Evolutionary conservation across 2,329 filamentous ascomycete genomes (phyloP), one percentile per base, ranked within the genome.

Genomic region (Davidsoniella neocaledoniae): DNA sequence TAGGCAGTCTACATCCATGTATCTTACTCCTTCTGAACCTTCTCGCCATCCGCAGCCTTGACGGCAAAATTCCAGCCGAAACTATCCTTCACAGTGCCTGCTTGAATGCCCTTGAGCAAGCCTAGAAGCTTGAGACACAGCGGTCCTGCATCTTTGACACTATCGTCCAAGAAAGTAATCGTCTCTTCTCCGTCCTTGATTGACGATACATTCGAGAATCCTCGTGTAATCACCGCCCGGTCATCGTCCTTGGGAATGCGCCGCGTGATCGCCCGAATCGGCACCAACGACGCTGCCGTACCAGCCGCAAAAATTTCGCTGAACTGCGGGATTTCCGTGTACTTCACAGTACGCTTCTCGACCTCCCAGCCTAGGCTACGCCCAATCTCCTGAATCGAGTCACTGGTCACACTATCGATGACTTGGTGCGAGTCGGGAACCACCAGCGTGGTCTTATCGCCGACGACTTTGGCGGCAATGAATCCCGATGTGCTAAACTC

Each of bases 401-500:
- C 78, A 51, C 81, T 83, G 3, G 86, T 95, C 41, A 94, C 84
- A 52, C 73, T 91, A 60, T 86, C 79, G 61, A 96, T 95, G 39
- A 93, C 85, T 59, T 81, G 87, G 59, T 79, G 81, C 59, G 83
- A 90, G 64, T 93, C 83, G 0, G 90, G 88, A n/a, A 91, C 80
- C 4, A 91, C 79, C 10, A 53, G 29, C 3, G 48, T 51, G 6
- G 83, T 90, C 9, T 83, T 69, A 26, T 74, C 65, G 4, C 69
- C 67, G 25, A 59, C 63, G 50, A 73, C 72, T 56, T 74, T 71
- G 5, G 85, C 82, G 3, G 87, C 91, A 55, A 96, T 83, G 64
- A 98, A 96, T 1, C 86, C 90, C 55, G 82, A 88, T 0, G 91
- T 96, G 57, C 83, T 91, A 62, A 96, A 98, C 71, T 98, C 90